These are phyloP conservation scores for Viola odorata DNA, from an alignment of 345 rosid species.

Conservation along the genomic window DNA sequence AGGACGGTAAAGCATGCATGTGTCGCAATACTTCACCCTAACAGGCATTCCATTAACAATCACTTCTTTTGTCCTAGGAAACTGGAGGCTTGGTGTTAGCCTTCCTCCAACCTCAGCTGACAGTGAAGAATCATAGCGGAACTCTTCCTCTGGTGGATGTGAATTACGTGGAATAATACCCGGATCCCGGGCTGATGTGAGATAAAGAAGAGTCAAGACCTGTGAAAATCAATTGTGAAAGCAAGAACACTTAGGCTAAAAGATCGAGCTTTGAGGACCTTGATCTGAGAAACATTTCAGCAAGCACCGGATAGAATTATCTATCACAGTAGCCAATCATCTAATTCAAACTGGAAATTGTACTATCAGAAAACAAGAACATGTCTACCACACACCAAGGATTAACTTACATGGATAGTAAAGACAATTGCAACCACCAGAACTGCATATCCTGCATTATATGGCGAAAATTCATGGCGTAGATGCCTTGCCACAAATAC, in stretches of 20 bases:
- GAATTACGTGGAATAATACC: conserved; percentile 84
- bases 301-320: too few relatives aligned
- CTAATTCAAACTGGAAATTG: not conserved
- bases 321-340: not conserved
- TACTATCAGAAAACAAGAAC: not conserved
- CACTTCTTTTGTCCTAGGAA: conserved; percentile 88
- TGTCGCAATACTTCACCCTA: conserved; percentile 87
- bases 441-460: conserved; percentile 75
- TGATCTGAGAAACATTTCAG: not conserved
- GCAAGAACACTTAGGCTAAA: not conserved
- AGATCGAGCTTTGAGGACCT: not conserved
- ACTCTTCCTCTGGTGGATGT: conserved; percentile 95
- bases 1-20: conserved; percentile 98
- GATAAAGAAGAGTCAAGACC: conserved; percentile 78
- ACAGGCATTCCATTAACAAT: conserved; percentile 72
- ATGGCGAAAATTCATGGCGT: conserved; percentile 67
- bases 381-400: not conserved
- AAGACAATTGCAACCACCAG: conserved; percentile 63
- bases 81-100: conserved; percentile 82
- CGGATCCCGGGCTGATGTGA: conserved; percentile 91
- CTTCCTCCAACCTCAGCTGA: conserved; percentile 64
- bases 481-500: conserved; percentile 92
- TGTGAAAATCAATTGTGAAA: conserved; percentile 34
- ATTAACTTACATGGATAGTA: conserved; percentile 62
- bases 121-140: conserved; percentile 53